Evolutionary conservation across 1,284 basidiomycete genomes (phyloP), one percentile per base, ranked within the genome.

Genomic region (Cryptococcus sp.): DNA sequence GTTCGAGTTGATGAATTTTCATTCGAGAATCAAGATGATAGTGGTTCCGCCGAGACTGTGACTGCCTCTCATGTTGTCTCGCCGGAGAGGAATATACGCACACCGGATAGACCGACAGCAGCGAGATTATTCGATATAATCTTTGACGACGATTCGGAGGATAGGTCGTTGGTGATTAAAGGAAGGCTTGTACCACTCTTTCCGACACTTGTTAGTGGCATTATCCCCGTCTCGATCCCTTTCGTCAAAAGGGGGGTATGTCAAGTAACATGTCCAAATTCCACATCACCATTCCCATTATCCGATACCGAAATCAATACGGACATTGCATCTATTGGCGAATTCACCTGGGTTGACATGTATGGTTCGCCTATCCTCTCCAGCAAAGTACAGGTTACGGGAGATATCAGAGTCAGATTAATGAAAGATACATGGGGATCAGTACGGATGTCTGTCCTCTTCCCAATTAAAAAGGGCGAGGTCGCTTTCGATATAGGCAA

Each of bases 1-100:
- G 7, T 22, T 46, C 5, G 58, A 62, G 49, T 67, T 45, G 67
- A 66, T 24, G 70, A 73, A 32, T 73, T 67, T 51, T 67, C 64
- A 1, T 73, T 73, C 34, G 70, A 72, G 1, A 41, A 42, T 51
- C 45, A 14, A 9, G 10, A 19, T 28, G 31, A 13, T 7, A 28
- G 44, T n/a, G 16, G 32, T 19, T 11, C 24, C 45, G 24, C 7
- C 34, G 45, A n/a, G 21, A 16, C n/a, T n/a, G n/a, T n/a, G n/a
- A n/a, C n/a, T n/a, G n/a, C n/a, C n/a, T n/a, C n/a, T n/a, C n/a
- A 25, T 19, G 21, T 18, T 48, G 22, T 2, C 46, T 19, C 34
- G 34, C 34, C 34, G 34, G 11, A 10, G n/a, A 10, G 11, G 11
- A 36, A 36, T 10, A 10, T 39, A 11, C 2, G 39, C 18, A 24